Base-by-base conservation (phyloP, 2,329 filamentous ascomycete species). In the Xylaria sp. region DNA sequence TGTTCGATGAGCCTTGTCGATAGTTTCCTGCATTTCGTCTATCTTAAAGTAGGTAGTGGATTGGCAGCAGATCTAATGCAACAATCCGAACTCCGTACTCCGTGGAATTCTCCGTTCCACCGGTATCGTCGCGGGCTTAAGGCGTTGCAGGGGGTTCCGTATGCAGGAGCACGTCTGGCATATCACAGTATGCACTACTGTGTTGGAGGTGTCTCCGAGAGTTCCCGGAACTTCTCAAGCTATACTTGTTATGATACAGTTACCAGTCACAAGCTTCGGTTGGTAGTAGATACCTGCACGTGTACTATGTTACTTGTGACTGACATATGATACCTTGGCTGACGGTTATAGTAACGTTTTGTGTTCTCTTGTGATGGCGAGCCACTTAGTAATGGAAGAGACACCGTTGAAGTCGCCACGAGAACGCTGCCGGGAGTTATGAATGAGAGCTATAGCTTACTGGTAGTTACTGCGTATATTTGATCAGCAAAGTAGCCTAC, bases 191-290 rank as follows among this genome's bases (percentile, higher is more conserved):
- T 45, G 10, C 22, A 3, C 20, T 58, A 68, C 66, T 63, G 66
- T 68, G 51, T 39, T n/a, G 36, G 13, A 22, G 22, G 33, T 51
- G 55, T 51, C 50, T 6, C 31, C 13, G 15, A 22, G 49, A 51
- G 66, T 68, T 61, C 22, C 45, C n/a, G 59, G 59, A 38, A 68
- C 65, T 61, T 65, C 42, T 22, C 22, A 20, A n/a, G n/a, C n/a
- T n/a, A n/a, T n/a, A n/a, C n/a, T n/a, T n/a, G n/a, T n/a, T n/a
- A n/a, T n/a, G n/a, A n/a, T n/a, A n/a, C n/a, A n/a, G n/a, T 36
- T 7, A 29, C 44, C 42, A 11, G 25, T 44, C 61, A 57, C 45
- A 50, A 57, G 61, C 61, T 62, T 61, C 29, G 39, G 59, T 36
- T 38, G 20, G 29, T 55, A 39, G 38, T 22, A 25, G 10, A 44